A percentile compares a stretch with the other conserved stretches of the same genome.
These are phyloP conservation scores for Lactifluus rugatus DNA, from an alignment of 768 basidiomycete genomes.

Conservation along the genomic window DNA sequence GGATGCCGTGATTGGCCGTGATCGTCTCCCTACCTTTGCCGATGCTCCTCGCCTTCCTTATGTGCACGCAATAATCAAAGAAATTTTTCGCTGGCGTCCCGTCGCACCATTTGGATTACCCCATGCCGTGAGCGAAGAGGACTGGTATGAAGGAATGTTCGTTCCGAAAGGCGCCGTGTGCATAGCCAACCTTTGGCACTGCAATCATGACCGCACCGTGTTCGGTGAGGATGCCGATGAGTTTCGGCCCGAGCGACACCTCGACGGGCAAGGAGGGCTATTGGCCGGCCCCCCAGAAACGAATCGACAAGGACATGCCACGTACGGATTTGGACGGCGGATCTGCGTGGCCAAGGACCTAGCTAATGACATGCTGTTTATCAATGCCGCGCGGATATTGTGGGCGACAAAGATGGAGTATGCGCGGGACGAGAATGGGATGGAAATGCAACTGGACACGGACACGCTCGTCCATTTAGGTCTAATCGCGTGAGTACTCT, in stretches of 20 bases:
- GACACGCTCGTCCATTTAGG: neutral
- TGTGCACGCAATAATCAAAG: constrained; percentile 15
- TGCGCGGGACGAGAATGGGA: constrained; percentile 8
- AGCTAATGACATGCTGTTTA: constrained; percentile 18
- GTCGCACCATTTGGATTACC: neutral
- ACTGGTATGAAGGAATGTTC: constrained; percentile 23
- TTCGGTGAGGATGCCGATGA: constrained; percentile 16
- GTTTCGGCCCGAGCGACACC: constrained; percentile 20
- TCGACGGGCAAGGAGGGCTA: constrained; percentile 2
- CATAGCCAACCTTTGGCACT: constrained; percentile 22
- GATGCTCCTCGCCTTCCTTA: constrained; percentile 20
- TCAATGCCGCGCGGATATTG: constrained; percentile 16
- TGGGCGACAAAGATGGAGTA: constrained; percentile 18
- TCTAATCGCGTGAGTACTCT: neutral
- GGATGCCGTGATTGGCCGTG: constrained; percentile 12
- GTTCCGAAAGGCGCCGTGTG: constrained; percentile 31
- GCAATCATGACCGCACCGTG: neutral
- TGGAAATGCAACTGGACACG: neutral
- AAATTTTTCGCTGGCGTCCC: constrained; percentile 8
- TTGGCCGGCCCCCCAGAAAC: constrained; percentile 6
- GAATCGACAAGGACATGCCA: constrained; percentile 8
- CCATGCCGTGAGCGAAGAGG: constrained; percentile 20
- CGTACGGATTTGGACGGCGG: constrained; percentile 18
- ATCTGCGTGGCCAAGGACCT: constrained; percentile 20
- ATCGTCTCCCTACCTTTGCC: constrained; percentile 12